Conservation (phyloP, 495 filamentous ascomycete species). For the Trypethelium eluteriae region DNA sequence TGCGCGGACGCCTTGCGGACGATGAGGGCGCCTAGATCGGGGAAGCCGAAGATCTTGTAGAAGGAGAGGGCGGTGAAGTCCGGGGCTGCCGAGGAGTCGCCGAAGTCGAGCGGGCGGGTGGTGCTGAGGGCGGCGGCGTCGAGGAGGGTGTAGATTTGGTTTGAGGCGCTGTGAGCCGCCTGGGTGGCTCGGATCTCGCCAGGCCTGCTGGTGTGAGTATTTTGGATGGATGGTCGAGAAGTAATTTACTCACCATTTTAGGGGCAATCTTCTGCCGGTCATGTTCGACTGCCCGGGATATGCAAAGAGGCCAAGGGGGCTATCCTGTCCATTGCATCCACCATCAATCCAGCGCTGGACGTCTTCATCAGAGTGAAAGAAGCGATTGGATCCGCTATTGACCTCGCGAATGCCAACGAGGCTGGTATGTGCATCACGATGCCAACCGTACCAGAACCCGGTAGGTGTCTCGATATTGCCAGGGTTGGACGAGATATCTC, state of each 20-base stretch:
- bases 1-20: conserved; percentile 62
- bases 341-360: conserved; percentile 57
- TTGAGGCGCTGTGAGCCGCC: conserved; percentile 5
- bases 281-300: conserved; percentile 92
- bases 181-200: conserved; percentile 40
- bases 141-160: conserved; percentile 60
- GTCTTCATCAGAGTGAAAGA: conserved; percentile 57
- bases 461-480: conserved; percentile 32
- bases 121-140: conserved; percentile 82
- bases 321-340: conserved; percentile 19
- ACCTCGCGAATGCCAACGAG: conserved; percentile 74
- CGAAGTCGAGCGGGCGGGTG: conserved; percentile 67
- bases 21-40: conserved; percentile 81
- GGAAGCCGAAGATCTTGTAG: conserved; percentile 96
- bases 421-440: conserved; percentile 81
- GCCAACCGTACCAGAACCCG: conserved; percentile 78
- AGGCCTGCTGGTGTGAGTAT: neutral
- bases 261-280: conserved; percentile 71
- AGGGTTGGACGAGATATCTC: conserved; percentile 33
- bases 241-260: conserved; percentile 51
- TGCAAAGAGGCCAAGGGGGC: conserved; percentile 55
- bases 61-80: conserved; percentile 89
- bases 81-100: conserved; percentile 52
- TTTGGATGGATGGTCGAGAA: neutral
- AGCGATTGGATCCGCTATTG: conserved; percentile 51